A percentile compares a stretch with the other conserved stretches of the same genome.
phyloP scores from a whole-genome alignment of 345 rosid genomes.

The Moricandia arvensis region DNA sequence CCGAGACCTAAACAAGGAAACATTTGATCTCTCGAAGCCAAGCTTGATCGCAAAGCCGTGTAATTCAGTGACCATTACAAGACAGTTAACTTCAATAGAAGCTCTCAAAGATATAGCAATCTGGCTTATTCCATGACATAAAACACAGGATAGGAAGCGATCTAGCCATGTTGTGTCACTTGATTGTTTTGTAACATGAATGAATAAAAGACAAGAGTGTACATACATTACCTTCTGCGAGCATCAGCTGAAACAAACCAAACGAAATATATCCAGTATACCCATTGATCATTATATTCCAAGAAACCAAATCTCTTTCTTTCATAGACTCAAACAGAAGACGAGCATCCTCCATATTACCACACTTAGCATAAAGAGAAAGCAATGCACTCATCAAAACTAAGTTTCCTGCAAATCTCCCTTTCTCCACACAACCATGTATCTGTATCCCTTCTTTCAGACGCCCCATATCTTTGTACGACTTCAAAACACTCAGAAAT shows the following conservation, averaged over 20 bases:
- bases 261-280: conserved; percentile 44
- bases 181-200: neutral
- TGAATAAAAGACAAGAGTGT: neutral
- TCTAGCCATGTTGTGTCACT: neutral
- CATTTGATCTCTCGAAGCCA: conserved; percentile 44
- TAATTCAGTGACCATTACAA: conserved; percentile 45
- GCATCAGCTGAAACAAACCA: conserved; percentile 50
- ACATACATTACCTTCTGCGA: conserved; percentile 59
- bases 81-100: conserved; percentile 36
- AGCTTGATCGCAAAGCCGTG: conserved; percentile 53
- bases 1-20: conserved; percentile 50
- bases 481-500: conserved; percentile 56
- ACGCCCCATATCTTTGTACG: conserved; percentile 42
- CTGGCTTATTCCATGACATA: conserved; percentile 53
- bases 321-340: conserved; percentile 49
- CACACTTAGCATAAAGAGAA: conserved; percentile 59
- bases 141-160: conserved; percentile 8
- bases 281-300: conserved; percentile 72
- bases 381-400: conserved; percentile 59
- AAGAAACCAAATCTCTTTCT: conserved; percentile 52
- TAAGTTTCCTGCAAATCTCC: conserved; percentile 47
- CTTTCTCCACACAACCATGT: conserved; percentile 56
- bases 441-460: conserved; percentile 55
- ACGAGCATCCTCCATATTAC: conserved; percentile 46
- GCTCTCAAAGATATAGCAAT: conserved; percentile 64